Percentiles rank a stretch among this genome's conserved stretches.
Conservation (phyloP, 257 asterid genomes). For the Ehretia macrophylla region DNA sequence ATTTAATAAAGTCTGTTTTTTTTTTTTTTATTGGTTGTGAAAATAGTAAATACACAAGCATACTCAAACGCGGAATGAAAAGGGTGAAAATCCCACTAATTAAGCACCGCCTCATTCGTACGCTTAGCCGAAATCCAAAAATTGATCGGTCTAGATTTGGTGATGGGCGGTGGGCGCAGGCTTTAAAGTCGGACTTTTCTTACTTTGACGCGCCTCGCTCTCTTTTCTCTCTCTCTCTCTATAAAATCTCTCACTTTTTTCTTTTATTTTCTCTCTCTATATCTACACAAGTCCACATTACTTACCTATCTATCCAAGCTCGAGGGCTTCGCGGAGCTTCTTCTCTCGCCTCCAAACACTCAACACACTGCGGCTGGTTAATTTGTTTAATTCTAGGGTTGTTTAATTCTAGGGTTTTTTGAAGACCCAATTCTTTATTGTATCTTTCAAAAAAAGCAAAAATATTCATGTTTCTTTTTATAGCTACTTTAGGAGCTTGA, state of each 20-base stretch:
- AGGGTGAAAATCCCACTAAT: too few relatives aligned
- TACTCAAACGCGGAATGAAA: too few relatives aligned
- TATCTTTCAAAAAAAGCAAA: neutral
- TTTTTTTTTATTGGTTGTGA: too few relatives aligned
- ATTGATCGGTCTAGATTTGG: slow-evolving; percentile 20
- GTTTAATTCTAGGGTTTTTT: neutral
- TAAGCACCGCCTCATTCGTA: slow-evolving; percentile 20
- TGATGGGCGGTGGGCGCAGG: slow-evolving; percentile 13
- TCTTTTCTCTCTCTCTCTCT: slow-evolving; percentile 2
- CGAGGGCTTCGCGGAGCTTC: slow-evolving; percentile 1
- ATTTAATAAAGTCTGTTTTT: too few relatives aligned
- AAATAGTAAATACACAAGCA: too few relatives aligned
- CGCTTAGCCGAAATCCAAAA: slow-evolving; percentile 13
- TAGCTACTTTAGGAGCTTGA: neutral
- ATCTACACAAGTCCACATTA: slow-evolving; percentile 2
- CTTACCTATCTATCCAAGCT: slow-evolving; percentile 7
- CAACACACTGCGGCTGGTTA: slow-evolving; percentile 5
- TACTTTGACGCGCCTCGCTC: neutral
- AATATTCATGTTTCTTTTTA: neutral
- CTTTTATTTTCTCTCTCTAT: slow-evolving; percentile 6
- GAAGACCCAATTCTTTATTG: too few relatives aligned
- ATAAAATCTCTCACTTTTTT: neutral
- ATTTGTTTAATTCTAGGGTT: neutral
- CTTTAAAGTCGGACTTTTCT: neutral
- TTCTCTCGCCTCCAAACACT: slow-evolving; percentile 1